Base-by-base conservation (phyloP, 2,329 filamentous ascomycete species). In the Emmonsia crescens region DNA sequence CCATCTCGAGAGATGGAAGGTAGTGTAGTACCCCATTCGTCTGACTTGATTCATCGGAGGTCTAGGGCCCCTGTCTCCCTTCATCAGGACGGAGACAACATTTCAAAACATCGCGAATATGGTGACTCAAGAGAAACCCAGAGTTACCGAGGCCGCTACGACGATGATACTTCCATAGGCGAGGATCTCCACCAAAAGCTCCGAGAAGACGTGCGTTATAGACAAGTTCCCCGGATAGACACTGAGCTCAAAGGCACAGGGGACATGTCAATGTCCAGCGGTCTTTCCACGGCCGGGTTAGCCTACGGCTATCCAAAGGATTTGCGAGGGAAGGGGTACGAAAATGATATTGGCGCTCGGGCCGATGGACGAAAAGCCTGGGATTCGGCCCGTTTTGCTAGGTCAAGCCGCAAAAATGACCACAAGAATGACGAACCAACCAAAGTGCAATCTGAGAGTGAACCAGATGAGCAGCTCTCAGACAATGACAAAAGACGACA, bases 41-140 rank as follows among this genome's bases (percentile, higher is more conserved):
- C 78, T 19, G 70, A 75, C 21, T 66, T 70, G 59, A 69, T 63
- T 49, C 73, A 64, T 57, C 75, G 64, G 63, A 71, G 62, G 48
- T 70, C 77, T 12, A 76, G 76, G 62, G 73, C 75, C 40, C 72
- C 77, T 14, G 73, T 78, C 2, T 70, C 77, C 19, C 66, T 82
- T 5, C 79, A 82, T 64, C 81, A 82, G 63, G 77, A 78, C 21
- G 70, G 72, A 12, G 78, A 80, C 52, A 73, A 76, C 48, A 77
- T 73, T 66, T 76, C 70, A 51, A 71, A 72, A 63, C 73, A 72
- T 21, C 76, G 80, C 48, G 75, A 78, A 10, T 76, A 78, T 62
- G 76, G 78, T 27, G 74, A 77, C 57, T 74, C 73, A 42, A 73
- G 73, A 60, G 75, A 78, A 59, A 73, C 74, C 19, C 73, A 73